A percentile compares a stretch with the other conserved stretches of the same genome.
Conservation (phyloP, 192 early-diverging fungal genomes). For the Chytriomyces hyalinus region DNA sequence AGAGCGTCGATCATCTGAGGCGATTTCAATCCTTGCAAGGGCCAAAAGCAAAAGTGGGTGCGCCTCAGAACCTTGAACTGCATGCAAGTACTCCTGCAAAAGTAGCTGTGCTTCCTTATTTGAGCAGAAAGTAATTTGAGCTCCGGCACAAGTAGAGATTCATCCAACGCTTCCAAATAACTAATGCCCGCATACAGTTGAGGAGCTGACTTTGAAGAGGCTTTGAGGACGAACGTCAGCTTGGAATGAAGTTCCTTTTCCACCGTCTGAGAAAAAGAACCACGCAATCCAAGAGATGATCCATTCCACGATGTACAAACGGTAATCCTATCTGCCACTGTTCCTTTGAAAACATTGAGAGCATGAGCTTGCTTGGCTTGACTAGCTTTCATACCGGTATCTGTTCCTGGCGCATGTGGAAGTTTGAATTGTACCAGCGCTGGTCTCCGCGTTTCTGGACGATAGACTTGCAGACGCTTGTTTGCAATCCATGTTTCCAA, state of each 20-base stretch:
- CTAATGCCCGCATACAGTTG: slow-evolving; percentile 29
- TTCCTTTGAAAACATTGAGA: slow-evolving; percentile 14
- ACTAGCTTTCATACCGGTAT: neutral
- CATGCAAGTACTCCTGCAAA: slow-evolving; percentile 25
- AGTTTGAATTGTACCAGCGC: slow-evolving; percentile 2
- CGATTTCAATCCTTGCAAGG: slow-evolving; percentile 7
- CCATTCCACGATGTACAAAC: slow-evolving; percentile 15
- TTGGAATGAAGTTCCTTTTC: slow-evolving; percentile 30
- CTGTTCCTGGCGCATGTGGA: neutral
- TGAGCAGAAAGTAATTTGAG: slow-evolving; percentile 18
- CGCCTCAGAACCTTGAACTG: neutral
- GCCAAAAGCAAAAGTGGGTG: slow-evolving; percentile 42
- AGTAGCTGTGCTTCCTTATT: slow-evolving; percentile 22
- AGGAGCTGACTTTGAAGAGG: neutral
- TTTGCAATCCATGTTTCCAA: slow-evolving; percentile 3
- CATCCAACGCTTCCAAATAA: slow-evolving; percentile 9
- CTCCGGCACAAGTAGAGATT: slow-evolving; percentile 16
- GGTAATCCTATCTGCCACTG: slow-evolving; percentile 19
- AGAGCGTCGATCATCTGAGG: no score
- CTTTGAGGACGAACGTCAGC: slow-evolving; percentile 20
- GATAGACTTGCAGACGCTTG: neutral
- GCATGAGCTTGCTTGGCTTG: neutral
- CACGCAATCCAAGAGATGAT: slow-evolving; percentile 5
- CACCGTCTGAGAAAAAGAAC: slow-evolving; percentile 9
- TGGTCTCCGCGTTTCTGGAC: slow-evolving; percentile 6